Evolutionary conservation across 2,329 filamentous ascomycete genomes (phyloP), one percentile per base, ranked within the genome.

Genomic region (Nectriaceae sp.): DNA sequence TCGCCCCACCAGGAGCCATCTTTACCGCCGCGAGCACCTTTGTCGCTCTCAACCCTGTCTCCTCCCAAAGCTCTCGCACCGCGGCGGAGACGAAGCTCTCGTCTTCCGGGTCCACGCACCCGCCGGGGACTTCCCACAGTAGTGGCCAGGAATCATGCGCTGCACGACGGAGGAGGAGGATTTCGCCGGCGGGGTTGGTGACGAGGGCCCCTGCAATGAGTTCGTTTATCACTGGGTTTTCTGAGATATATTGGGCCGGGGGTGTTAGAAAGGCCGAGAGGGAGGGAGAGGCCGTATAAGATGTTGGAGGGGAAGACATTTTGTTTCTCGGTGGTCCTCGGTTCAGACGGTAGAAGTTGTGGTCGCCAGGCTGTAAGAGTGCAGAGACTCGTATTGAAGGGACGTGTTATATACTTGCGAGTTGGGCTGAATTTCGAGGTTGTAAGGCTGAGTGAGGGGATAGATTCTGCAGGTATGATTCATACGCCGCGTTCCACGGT

Each of bases 51-150:
- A 79, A 65, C 0, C 71, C 69, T 0, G 74, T 60, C 55, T 79
- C 76, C 54, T 79, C 77, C 61, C 63, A 68, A 2, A 80, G 65
- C 60, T 80, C 77, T 21, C 77, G 70, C 5, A 68, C 70, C 2
- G 59, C 61, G 20, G 53, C 61, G 21, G 56, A 56, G 16, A 63
- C 48, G 21, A 63, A 35, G 44, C 49, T 47, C 4, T 41, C 42
- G 39, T 63, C 61, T 11, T 42, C 21, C 16, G 50, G 40, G 36
- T 63, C 60, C 19, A 63, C 60, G 41, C 52, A 46, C 2, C 60
- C 60, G 15, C 60, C 60, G 21, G 60, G 60, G 6, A 62, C 52
- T 31, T 63, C 60, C 60, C 60, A 63, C 21, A 51, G 39, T 10
- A 61, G 46, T 41, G 61, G 58, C 61, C 61, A 64, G 10, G 61